Conservation (phyloP, 2,329 filamentous ascomycete species). For the Botryotinia convoluta region DNA sequence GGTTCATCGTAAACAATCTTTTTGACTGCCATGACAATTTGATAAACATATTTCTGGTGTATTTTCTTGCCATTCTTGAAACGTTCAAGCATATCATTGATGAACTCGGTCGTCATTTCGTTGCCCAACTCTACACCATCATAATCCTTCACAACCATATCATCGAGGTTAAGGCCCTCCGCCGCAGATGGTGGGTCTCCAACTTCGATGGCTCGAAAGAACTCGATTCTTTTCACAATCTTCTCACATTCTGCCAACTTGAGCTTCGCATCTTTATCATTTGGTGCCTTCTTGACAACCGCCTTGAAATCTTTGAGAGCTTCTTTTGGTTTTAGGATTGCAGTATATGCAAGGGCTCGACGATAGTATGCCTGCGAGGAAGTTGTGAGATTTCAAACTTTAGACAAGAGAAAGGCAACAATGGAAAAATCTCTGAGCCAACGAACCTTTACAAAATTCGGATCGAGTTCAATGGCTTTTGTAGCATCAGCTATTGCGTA, state of each 20-base stretch:
- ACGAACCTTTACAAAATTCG: conserved; percentile 80
- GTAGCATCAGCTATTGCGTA: conserved; percentile 89
- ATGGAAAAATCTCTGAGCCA: not conserved
- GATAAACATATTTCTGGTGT: conserved; percentile 94
- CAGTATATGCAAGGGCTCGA: conserved; percentile 85
- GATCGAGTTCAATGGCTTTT: conserved; percentile 86
- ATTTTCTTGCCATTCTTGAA: conserved; percentile 97
- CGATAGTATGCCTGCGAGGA: conserved; percentile 81
- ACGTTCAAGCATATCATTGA: conserved; percentile 93
- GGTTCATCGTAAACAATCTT: conserved; percentile 88
- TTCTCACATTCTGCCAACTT: conserved; percentile 94
- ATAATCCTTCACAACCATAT: conserved; percentile 83
- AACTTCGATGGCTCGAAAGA: conserved; percentile 92
- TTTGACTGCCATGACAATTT: conserved; percentile 88
- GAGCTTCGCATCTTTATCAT: conserved; percentile 85
- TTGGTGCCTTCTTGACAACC: conserved; percentile 81
- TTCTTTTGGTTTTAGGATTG: conserved; percentile 83
- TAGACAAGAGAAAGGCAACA: not conserved
- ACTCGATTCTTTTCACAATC: conserved; percentile 86
- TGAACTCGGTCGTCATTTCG: conserved; percentile 93
- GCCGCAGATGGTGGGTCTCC: conserved; percentile 89
- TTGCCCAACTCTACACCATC: conserved; percentile 77
- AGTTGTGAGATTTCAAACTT: not conserved
- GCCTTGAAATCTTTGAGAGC: conserved; percentile 90
- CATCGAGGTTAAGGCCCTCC: conserved; percentile 83